Base-by-base conservation (phyloP, 768 basidiomycete species). In the Cystobasidium tubakii region DNA sequence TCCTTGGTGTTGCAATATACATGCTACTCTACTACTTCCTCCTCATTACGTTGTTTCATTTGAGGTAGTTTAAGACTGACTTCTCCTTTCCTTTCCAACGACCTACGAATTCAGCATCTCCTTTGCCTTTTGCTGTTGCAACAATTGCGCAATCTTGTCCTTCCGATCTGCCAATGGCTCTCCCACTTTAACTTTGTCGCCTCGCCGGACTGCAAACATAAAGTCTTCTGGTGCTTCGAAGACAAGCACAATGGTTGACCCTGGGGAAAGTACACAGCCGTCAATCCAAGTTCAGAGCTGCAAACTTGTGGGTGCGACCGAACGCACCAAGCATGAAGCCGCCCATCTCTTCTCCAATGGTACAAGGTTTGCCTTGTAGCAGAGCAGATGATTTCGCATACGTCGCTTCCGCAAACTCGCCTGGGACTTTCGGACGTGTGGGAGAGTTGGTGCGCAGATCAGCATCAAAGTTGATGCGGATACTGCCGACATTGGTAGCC, bases 401-500 rank as follows among this genome's bases (percentile, higher is more conserved):
- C 17, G 91, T 88, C 0, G 94, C 96, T 82, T 98, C 96, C 4
- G 87, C 90, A 33, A 93, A 94, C 0, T 89, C 76, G 84, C 44
- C 90, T 1, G 91, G 66, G 87, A 89, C 79, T 25, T 33, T 84
- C 3, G 81, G 81, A 31, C 82, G 84, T 1, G 85, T 84, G 50
- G 90, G 88, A 53, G 90, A 86, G 82, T 99, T 98, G 7, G 95
- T 98, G 60, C 93, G 88, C 15, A 98, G 86, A 15, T 86, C 87
- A 80, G 89, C 84, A 81, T 99, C 96, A 81, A 99, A 99, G 81
- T 96, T 94, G 80, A 99, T 86, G 77, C 89, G 89, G 82, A 99
- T 98, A 76, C 89, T 90, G 3, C 96, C 96, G 65, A 98, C 96
- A 81, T 99, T 98, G 13, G 95, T 98, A 1, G 96, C 96, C 1